Evolutionary conservation across 768 basidiomycete species (phyloP).

Genomic region (Psilocybe cyanescens): DNA sequence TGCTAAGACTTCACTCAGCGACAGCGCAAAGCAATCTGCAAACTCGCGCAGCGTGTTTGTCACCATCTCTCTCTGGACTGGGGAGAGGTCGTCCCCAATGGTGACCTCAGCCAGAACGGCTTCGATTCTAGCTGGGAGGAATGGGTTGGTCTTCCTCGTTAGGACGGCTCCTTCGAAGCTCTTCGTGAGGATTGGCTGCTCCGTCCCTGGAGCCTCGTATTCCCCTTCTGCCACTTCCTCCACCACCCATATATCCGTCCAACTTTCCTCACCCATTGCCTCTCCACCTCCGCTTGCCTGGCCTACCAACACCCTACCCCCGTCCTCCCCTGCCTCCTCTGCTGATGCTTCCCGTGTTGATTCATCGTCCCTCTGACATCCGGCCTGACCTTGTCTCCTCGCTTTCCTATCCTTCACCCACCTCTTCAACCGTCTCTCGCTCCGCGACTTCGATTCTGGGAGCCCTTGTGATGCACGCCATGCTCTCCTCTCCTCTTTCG

Average conservation of each 20-base stretch:
- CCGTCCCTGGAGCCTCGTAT: neutral
- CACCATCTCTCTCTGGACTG: constrained; percentile 26
- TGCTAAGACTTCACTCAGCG: constrained; percentile 37
- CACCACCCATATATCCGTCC: neutral
- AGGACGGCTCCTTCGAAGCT: constrained; percentile 9
- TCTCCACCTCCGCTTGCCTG: neutral
- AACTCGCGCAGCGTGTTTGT: constrained; percentile 26
- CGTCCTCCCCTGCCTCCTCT: no score
- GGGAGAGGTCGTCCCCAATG: constrained; percentile 33
- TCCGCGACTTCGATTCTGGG: neutral
- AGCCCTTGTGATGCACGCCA: neutral
- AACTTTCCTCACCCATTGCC: neutral
- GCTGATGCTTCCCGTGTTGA: no score
- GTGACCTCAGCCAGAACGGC: constrained; percentile 23
- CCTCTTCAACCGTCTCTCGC: neutral
- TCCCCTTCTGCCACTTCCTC: constrained; percentile 5
- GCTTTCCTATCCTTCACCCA: neutral
- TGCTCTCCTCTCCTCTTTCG: neutral
- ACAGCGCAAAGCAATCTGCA: constrained; percentile 44
- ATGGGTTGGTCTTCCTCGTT: constrained; percentile 28
- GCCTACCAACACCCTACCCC: no score
- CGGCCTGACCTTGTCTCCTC: neutral
- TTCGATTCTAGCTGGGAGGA: constrained; percentile 22
- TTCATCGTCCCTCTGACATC: no score
- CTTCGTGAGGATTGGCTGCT: constrained; percentile 1